Percentiles rank a stretch among this genome's conserved stretches.
phyloP scores from a whole-genome alignment of 1,284 basidiomycete species.

The Earliella scabrosa region DNA sequence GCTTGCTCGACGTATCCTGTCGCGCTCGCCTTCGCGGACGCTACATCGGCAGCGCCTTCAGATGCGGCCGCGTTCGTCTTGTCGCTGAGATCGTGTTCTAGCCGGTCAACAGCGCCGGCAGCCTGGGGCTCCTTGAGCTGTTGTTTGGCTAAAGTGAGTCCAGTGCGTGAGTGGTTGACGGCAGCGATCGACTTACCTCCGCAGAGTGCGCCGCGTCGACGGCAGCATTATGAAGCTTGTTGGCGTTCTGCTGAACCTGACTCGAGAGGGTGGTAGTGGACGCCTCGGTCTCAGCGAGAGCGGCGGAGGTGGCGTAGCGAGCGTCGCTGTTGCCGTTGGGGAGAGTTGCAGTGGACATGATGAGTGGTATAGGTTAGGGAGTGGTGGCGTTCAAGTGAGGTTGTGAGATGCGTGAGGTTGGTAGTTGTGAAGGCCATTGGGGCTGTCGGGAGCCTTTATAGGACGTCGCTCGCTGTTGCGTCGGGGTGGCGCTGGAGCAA shows the following conservation, averaged over 20 bases:
- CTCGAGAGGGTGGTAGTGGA: slow-evolving; percentile 44
- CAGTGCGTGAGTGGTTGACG: no score
- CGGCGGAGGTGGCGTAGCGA: slow-evolving; percentile 54
- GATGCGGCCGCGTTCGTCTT: slow-evolving; percentile 56
- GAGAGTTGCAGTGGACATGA: slow-evolving; percentile 30
- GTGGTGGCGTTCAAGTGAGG: background rate
- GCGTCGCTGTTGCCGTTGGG: slow-evolving; percentile 27
- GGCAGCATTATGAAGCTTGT: slow-evolving; percentile 48
- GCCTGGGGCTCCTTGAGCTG: slow-evolving; percentile 49
- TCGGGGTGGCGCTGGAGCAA: slow-evolving; percentile 14
- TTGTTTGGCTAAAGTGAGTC: background rate
- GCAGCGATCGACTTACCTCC: slow-evolving; percentile 38
- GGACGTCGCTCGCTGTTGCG: background rate
- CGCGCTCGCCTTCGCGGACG: slow-evolving; percentile 45
- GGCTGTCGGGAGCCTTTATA: slow-evolving; percentile 1
- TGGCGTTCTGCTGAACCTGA: slow-evolving; percentile 48
- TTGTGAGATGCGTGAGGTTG: background rate
- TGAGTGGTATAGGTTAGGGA: slow-evolving; percentile 4
- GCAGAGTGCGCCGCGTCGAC: slow-evolving; percentile 51
- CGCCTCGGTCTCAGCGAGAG: slow-evolving; percentile 51
- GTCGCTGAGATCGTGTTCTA: slow-evolving; percentile 45
- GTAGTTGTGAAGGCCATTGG: background rate
- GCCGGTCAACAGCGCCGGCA: slow-evolving; percentile 50
- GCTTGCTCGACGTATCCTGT: slow-evolving; percentile 51
- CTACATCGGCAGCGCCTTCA: slow-evolving; percentile 56